Base-by-base conservation (phyloP, 2,329 filamentous ascomycete genomes). In the Sporothrix mexicana region DNA sequence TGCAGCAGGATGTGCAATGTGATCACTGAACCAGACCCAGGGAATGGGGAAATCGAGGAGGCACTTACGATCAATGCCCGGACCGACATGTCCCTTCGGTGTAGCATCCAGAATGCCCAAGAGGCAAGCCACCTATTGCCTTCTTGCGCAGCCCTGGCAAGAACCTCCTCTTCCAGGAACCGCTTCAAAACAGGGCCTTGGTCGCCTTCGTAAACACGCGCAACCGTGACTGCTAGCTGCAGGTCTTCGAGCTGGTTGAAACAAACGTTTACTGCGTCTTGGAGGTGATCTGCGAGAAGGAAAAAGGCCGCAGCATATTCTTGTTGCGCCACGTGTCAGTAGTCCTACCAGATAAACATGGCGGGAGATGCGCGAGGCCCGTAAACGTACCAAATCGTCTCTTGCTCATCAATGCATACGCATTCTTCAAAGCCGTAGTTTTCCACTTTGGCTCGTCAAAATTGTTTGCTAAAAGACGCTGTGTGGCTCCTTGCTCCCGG, bases 231-330 rank as follows among this genome's bases (percentile, higher is more conserved):
- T 2, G 95, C 96, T 45, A 99, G 88, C 79, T 98, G 94, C 25
- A 96, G 83, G 79, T 99, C 97, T 73, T 93, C 91, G 51, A 98
- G 86, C 79, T 98, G 95, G 74, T 93, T 94, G 15, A 95, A 85
- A 75, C 97, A 93, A 20, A 99, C 91, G 75, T 92, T 92, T 70
- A 96, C 91, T 0, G 96, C 95, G 80, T 97, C 94, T 71, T 91
- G 89, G 0, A 97, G 85, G 78, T 92, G 91, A 76, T 95, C 94
- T 1, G 93, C 97, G 1, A 99, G 86, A 6, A 99, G 85, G 84
- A 99, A 99, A 83, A 98, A 99, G 0, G 96, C 93, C 0, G 95
- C 96, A 2, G 96, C 95, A 79, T 99, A 99, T 82, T 93, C 94
- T 94, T 71, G 2, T 13, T 5, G 43, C 25, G 36, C 13, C 43